Evolutionary conservation across 2,329 filamentous ascomycete genomes (phyloP).

Genomic region (Aspergillus amoenus): DNA sequence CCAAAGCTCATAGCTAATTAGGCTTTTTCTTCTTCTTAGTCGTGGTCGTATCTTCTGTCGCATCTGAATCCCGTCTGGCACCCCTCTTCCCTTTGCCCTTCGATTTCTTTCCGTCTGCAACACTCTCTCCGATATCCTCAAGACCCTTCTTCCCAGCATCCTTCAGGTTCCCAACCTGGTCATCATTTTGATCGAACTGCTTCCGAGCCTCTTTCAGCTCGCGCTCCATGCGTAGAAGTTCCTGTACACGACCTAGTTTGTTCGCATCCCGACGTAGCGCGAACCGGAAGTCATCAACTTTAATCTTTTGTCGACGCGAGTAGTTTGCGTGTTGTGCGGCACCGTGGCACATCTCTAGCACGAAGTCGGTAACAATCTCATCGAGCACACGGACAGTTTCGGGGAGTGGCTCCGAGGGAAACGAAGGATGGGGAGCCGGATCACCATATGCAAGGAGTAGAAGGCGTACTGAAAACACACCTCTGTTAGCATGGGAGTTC

Average conservation of each 20-base stretch:
- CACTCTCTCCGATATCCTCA: slow-evolving; percentile 29
- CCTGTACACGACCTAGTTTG: slow-evolving; percentile 85
- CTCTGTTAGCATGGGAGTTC: not conserved
- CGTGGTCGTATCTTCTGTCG: slow-evolving; percentile 33
- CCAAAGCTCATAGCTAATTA: slow-evolving; percentile 3
- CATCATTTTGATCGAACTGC: slow-evolving; percentile 47
- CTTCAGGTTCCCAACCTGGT: slow-evolving; percentile 39
- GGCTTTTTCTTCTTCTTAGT: slow-evolving; percentile 34
- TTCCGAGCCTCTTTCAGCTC: slow-evolving; percentile 82
- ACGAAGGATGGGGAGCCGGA: slow-evolving; percentile 55
- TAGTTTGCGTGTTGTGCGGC: slow-evolving; percentile 83
- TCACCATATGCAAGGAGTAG: slow-evolving; percentile 48
- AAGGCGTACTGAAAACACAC: slow-evolving; percentile 34
- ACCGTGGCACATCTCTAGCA: slow-evolving; percentile 88
- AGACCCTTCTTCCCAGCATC: slow-evolving; percentile 37
- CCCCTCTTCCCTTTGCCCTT: slow-evolving; percentile 38
- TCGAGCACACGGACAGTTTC: slow-evolving; percentile 85
- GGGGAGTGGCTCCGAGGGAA: slow-evolving; percentile 73
- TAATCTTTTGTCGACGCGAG: slow-evolving; percentile 90
- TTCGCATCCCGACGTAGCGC: slow-evolving; percentile 80
- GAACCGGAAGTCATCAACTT: slow-evolving; percentile 97
- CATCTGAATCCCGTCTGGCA: slow-evolving; percentile 33
- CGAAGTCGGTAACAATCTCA: slow-evolving; percentile 95
- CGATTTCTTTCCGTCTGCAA: slow-evolving; percentile 32
- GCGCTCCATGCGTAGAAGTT: slow-evolving; percentile 84